Evolutionary conservation across 108 stramenopile species (phyloP).

Genomic region (Nitzschia inconspicua): DNA sequence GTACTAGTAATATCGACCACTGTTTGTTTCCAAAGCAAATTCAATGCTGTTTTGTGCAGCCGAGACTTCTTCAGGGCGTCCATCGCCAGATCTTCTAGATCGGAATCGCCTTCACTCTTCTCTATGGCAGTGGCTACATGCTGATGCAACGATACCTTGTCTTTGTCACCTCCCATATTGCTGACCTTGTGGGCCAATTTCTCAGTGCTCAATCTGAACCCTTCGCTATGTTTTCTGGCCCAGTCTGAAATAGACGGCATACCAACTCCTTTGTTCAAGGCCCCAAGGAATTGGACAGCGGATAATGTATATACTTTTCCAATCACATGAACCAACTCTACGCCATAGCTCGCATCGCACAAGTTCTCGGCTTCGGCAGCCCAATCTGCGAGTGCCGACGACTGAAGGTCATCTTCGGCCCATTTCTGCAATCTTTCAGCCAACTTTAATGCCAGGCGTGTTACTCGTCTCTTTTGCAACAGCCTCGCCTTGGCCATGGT

Average conservation of each 20-base stretch:
- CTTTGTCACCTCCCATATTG: conserved; percentile 38
- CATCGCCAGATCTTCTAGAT: conserved; percentile 43
- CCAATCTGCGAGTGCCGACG: conserved; percentile 47
- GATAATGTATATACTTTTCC: conserved; percentile 65
- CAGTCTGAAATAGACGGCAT: conserved; percentile 63
- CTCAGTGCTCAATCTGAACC: conserved; percentile 33
- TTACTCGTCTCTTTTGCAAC: conserved; percentile 66
- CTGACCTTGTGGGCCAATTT: conserved; percentile 27
- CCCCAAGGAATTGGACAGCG: conserved; percentile 59
- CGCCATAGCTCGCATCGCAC: conserved; percentile 63
- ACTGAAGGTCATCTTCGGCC: conserved; percentile 39
- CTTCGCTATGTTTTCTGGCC: conserved; percentile 49
- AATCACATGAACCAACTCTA: conserved; percentile 55
- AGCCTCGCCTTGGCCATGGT: conserved; percentile 38
- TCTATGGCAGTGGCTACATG: conserved; percentile 57
- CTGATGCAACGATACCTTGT: conserved; percentile 37
- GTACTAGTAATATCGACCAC: conserved; percentile 79
- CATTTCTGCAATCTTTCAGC: conserved; percentile 26
- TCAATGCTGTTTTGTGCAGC: conserved; percentile 24
- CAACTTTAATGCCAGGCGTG: conserved; percentile 65
- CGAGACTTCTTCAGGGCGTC: conserved; percentile 29
- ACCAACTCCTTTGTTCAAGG: conserved; percentile 62
- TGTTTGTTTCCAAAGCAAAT: conserved; percentile 74
- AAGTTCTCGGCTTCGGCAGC: conserved; percentile 47
- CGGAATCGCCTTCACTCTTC: conserved; percentile 29